A percentile compares a stretch with the other conserved stretches of the same genome.
Evolutionary conservation across 306 rosid species (phyloP).

Genomic region (Medicago truncatula): MtrunA17r5.0-ANR NC_053048.1:46732001-46732500

Average conservation of each 20-base stretch:
- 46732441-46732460: neutral
- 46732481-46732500: neutral
- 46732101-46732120: too few species aligned
- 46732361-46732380: constrained; percentile 30
- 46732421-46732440: neutral
- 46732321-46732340: constrained; percentile 20
- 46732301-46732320: constrained; percentile 25
- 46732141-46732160: neutral
- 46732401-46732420: constrained; percentile 1
- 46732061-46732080: too few species aligned
- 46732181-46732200: constrained; percentile 40
- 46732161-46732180: constrained; percentile 33
- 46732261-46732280: constrained; percentile 41
- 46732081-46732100: too few species aligned
- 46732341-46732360: constrained; percentile 35
- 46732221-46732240: constrained; percentile 73
- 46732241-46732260: constrained; percentile 75
- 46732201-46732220: constrained; percentile 66
- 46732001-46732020: neutral
- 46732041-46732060: neutral
- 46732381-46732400: constrained; percentile 24
- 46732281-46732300: constrained; percentile 15
- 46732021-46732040: constrained; percentile 2
- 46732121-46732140: neutral
- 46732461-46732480: constrained; percentile 7